These are phyloP conservation scores for Talaromyces ruber DNA, from an alignment of 495 filamentous ascomycete species.

Conservation along the genomic window DNA sequence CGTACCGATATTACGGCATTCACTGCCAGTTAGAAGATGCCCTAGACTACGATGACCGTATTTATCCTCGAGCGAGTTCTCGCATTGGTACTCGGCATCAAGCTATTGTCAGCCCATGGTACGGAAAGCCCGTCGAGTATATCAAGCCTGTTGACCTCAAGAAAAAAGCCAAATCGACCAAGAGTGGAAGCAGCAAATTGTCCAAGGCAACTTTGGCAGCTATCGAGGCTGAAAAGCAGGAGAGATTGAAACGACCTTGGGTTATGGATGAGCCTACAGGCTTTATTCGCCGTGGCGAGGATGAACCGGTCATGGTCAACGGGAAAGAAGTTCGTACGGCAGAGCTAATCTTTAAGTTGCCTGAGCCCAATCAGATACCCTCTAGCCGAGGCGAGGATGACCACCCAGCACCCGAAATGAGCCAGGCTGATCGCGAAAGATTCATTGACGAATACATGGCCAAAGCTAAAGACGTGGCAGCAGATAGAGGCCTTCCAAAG, in stretches of 20 bases:
- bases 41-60: constrained; percentile 94
- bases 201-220: constrained; percentile 73
- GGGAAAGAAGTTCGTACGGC: constrained; percentile 47
- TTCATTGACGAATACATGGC: constrained; percentile 68
- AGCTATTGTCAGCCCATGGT: constrained; percentile 77
- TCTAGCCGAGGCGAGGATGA: constrained; percentile 39
- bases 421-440: constrained; percentile 35
- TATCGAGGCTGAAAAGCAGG: constrained; percentile 68
- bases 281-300: constrained; percentile 77
- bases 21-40: constrained; percentile 96
- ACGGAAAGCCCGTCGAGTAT: constrained; percentile 74
- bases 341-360: constrained; percentile 43
- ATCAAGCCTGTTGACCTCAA: constrained; percentile 84
- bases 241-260: constrained; percentile 78
- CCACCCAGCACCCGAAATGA: constrained; percentile 27
- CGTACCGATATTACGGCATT: constrained; percentile 89
- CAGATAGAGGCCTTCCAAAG: constrained; percentile 54
- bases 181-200: constrained; percentile 62
- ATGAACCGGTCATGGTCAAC: constrained; percentile 41
- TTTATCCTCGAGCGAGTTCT: constrained; percentile 92
- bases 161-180: constrained; percentile 55
- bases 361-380: constrained; percentile 35
- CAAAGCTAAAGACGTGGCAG: constrained; percentile 52
- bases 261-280: constrained; percentile 84
- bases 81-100: constrained; percentile 88